A percentile compares a stretch with the other conserved stretches of the same genome.
Evolutionary conservation across 805 yeast genomes (phyloP).

Genomic region (Grigorovia humatica): DNA sequence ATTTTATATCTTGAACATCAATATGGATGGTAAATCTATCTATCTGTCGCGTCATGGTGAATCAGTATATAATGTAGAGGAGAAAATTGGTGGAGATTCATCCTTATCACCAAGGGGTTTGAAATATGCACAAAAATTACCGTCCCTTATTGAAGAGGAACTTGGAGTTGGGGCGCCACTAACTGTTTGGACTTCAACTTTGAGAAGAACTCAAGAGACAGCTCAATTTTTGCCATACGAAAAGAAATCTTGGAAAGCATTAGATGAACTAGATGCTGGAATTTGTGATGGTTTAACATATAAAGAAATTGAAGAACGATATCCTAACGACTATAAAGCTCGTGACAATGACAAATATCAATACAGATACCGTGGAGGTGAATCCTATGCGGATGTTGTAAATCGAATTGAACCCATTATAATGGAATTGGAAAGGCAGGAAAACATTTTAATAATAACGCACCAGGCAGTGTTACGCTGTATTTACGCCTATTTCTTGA

Average conservation of each 20-base stretch:
- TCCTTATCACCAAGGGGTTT: conserved; percentile 73
- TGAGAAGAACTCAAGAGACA: conserved; percentile 84
- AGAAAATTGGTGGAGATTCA: conserved; percentile 93
- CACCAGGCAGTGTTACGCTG: conserved; percentile 96
- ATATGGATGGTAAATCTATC: conserved; percentile 80
- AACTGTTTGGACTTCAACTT: conserved; percentile 92
- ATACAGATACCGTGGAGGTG: conserved; percentile 94
- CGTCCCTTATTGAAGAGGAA: conserved; percentile 53
- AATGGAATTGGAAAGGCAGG: conserved; percentile 96
- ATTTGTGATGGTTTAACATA: conserved; percentile 95
- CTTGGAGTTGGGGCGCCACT: conserved; percentile 43
- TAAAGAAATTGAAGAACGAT: conserved; percentile 72
- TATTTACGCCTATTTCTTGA: conserved; percentile 94
- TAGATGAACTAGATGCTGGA: conserved; percentile 94
- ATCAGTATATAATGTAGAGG: conserved; percentile 79
- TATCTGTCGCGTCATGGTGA: conserved; percentile 96
- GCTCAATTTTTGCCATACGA: conserved; percentile 71
- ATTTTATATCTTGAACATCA: conserved; percentile 90
- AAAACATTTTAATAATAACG: conserved; percentile 85
- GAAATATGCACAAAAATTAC: conserved; percentile 70
- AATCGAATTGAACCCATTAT: conserved; percentile 90
- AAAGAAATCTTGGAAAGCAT: conserved; percentile 87
- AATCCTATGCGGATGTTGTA: conserved; percentile 89
- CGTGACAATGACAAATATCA: conserved; percentile 93
- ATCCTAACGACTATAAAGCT: conserved; percentile 90